Percentiles rank a stretch among this genome's conserved stretches.
Evolutionary conservation across 108 stramenopile species (phyloP).

Genomic region (Skeletonema grethae): DNA sequence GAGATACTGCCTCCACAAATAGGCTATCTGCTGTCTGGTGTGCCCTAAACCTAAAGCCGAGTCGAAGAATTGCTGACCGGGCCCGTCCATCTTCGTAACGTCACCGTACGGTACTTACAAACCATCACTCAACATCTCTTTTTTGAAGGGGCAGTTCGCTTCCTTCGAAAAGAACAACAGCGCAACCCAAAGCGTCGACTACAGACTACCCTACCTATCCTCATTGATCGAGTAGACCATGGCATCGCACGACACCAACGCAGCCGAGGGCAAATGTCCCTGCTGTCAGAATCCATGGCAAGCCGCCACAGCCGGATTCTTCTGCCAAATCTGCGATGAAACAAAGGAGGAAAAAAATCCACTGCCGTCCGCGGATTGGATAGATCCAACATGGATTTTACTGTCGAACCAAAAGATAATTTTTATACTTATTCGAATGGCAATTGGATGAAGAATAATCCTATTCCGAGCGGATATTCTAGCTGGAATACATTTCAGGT

Average conservation of each 20-base stretch:
- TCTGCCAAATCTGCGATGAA: slow-evolving; percentile 57
- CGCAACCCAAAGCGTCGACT: too few relatives aligned
- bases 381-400: slow-evolving; percentile 58
- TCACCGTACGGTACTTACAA: too few relatives aligned
- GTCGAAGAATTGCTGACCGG: too few relatives aligned
- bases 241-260: neutral
- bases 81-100: too few relatives aligned
- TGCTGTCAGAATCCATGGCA: slow-evolving; percentile 62
- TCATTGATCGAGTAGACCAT: neutral
- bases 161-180: too few relatives aligned
- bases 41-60: too few relatives aligned
- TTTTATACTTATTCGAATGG: slow-evolving; percentile 79
- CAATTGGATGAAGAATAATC: slow-evolving; percentile 77
- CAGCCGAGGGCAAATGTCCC: slow-evolving; percentile 21
- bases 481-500: slow-evolving; percentile 72
- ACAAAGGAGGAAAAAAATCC: slow-evolving; percentile 39
- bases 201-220: too few relatives aligned
- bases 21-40: too few relatives aligned
- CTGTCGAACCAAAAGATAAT: slow-evolving; percentile 45
- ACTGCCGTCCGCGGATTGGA: slow-evolving; percentile 21
- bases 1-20: too few relatives aligned
- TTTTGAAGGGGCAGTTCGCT: too few relatives aligned
- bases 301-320: slow-evolving; percentile 54
- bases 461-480: slow-evolving; percentile 80
- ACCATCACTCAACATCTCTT: too few relatives aligned